Evolutionary conservation across 352 stramenopile genomes (phyloP), one percentile per base, ranked within the genome.

Genomic region (Pythium apleroticum): DNA sequence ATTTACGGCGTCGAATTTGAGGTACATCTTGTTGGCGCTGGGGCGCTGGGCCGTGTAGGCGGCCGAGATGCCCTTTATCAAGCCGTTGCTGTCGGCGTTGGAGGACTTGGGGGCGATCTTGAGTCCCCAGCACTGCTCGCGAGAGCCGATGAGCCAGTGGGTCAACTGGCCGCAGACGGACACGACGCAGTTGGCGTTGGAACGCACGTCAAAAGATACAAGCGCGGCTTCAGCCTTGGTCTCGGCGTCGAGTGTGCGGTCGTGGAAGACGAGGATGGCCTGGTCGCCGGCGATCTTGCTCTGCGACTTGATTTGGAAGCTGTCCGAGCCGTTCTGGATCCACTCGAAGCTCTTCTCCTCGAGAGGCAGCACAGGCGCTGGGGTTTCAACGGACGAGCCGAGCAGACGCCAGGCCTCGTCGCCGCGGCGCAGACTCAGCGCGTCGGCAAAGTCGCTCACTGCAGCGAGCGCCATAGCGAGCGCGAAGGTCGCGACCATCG

Each of bases 1-100:
- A 69, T 92, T 92, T 28, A 72, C 80, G 41, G 77, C 68, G 69
- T 92, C 84, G 55, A 92, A 92, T 63, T 92, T 92, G 53, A 92
- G 74, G 65, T 90, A 92, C 49, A 92, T 69, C 54, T 84, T 88
- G 20, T 66, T 74, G 31, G 84, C 84, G 24, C 88, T 76, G 1
- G 80, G 84, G 15, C 73, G 75, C 17, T 66, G 31, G 25, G 72
- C 63, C 22, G 72, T 79, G 65, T 87, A 92, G 20, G 81, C 84
- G 1, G 84, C 84, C 68, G 80, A 90, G 53, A 92, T 78, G 50
- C 80, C 84, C 24, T 72, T 71, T 57, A 92, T 90, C 49, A 90
- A 65, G 4, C 81, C 80, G 64, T 89, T 87, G 58, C 88, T 69
- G 10, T 60, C 52, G 28, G 75, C 22, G 58, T 91, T 68, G 7